Evolutionary conservation across 495 filamentous ascomycete genomes (phyloP).

Genomic region (Trichoderma erinaceum): DNA sequence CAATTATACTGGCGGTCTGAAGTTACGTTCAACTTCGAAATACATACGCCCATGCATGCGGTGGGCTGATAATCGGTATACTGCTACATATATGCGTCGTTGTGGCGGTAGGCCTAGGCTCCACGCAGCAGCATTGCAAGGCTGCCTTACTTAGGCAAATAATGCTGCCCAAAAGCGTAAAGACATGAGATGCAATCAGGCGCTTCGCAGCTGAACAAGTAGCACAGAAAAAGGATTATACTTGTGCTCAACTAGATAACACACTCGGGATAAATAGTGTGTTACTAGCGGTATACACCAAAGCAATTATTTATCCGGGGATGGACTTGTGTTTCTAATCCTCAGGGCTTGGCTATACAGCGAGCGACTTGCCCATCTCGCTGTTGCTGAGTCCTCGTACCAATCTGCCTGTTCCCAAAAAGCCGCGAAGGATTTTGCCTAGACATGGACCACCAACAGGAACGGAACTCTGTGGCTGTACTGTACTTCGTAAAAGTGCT

Average conservation of each 20-base stretch:
- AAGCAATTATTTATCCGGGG: too few species aligned
- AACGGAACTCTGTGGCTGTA: too few species aligned
- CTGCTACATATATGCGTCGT: neutral
- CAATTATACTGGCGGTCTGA: neutral
- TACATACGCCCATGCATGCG: neutral
- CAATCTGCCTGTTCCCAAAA: neutral
- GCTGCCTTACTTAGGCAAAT: too few species aligned
- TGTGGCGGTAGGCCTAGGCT: neutral
- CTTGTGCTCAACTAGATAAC: too few species aligned
- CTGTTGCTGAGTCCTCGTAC: neutral
- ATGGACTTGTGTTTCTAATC: too few species aligned
- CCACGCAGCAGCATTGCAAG: neutral
- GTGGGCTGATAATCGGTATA: neutral
- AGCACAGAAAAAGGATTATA: too few species aligned
- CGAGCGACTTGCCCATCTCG: neutral
- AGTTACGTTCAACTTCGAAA: neutral
- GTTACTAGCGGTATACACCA: too few species aligned
- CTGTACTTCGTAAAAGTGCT: neutral
- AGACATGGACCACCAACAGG: neutral
- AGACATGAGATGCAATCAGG: too few species aligned
- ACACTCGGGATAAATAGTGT: too few species aligned
- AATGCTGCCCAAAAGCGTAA: too few species aligned
- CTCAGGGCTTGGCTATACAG: too few species aligned
- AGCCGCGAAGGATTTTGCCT: slow-evolving; percentile 3
- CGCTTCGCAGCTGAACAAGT: too few species aligned